Conservation (phyloP, 371 early-diverging fungal genomes). For the Apophysomyces variabilis region DNA sequence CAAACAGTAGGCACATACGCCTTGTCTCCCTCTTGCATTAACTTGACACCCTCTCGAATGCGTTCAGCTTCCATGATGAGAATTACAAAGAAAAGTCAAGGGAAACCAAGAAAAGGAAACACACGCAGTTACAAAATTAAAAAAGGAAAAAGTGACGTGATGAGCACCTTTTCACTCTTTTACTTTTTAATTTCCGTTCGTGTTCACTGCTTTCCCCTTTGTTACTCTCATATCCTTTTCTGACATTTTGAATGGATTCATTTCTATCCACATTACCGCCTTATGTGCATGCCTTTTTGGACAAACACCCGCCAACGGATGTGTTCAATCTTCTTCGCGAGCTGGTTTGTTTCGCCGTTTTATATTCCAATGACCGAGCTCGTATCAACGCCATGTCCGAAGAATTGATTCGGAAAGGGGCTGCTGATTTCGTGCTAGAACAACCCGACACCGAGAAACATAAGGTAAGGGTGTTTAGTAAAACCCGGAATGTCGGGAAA, state of each 20-base stretch:
- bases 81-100: too few species aligned
- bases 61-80: constrained; percentile 51
- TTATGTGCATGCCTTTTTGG: constrained; percentile 49
- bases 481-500: too few species aligned
- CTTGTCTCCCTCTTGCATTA: constrained; percentile 73
- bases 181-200: neutral
- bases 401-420: constrained; percentile 32
- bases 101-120: neutral
- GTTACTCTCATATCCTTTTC: too few species aligned
- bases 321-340: constrained; percentile 48
- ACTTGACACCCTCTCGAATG: constrained; percentile 65
- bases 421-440: constrained; percentile 6
- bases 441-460: neutral
- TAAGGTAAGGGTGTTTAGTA: too few species aligned
- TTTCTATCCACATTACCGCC: constrained; percentile 55
- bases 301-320: constrained; percentile 50
- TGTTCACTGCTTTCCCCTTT: too few species aligned
- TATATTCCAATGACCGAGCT: constrained; percentile 53
- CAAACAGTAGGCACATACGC: constrained; percentile 45
- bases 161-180: neutral
- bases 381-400: constrained; percentile 27
- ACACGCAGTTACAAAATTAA: neutral
- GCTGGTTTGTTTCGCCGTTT: constrained; percentile 53
- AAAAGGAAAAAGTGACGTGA: constrained; percentile 8
- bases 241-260: constrained; percentile 38